Conservation (phyloP, 306 rosid genomes). For the Vigna hirtella region DNA sequence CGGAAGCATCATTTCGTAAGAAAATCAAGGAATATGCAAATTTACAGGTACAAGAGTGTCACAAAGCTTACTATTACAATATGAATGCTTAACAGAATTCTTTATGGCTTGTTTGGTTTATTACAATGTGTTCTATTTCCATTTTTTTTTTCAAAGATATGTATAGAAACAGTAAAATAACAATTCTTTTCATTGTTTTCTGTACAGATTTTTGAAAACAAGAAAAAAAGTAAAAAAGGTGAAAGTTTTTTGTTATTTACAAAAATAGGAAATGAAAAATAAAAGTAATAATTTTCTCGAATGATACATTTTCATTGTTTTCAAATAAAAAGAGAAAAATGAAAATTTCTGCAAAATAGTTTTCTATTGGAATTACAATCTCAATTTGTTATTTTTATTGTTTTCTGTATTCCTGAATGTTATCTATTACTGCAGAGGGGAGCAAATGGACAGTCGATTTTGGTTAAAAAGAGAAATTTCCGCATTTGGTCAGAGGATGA, state of each 20-base stretch:
- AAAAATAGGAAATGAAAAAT: background rate
- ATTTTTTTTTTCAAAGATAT: background rate
- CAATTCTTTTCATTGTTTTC: background rate
- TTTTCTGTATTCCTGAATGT: constrained; percentile 45
- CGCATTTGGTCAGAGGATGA: constrained; percentile 87
- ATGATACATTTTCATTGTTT: background rate
- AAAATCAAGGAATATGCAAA: constrained; percentile 83
- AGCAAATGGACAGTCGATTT: constrained; percentile 73
- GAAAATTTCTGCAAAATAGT: constrained; percentile 6
- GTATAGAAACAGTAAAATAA: background rate
- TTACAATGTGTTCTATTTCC: background rate
- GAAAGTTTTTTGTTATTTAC: background rate
- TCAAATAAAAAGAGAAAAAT: background rate
- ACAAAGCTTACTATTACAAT: constrained; percentile 3
- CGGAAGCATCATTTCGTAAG: constrained; percentile 82
- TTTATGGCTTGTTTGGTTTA: background rate
- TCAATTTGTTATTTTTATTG: background rate
- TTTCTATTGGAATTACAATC: background rate
- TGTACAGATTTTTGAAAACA: background rate
- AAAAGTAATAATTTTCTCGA: background rate
- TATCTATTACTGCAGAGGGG: constrained; percentile 66
- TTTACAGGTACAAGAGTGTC: constrained; percentile 66
- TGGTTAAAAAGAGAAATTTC: constrained; percentile 84
- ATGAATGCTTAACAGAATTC: constrained; percentile 22
- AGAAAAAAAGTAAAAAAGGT: background rate